Conservation (phyloP, 345 rosid species). For the Pistacia integerrima region DNA sequence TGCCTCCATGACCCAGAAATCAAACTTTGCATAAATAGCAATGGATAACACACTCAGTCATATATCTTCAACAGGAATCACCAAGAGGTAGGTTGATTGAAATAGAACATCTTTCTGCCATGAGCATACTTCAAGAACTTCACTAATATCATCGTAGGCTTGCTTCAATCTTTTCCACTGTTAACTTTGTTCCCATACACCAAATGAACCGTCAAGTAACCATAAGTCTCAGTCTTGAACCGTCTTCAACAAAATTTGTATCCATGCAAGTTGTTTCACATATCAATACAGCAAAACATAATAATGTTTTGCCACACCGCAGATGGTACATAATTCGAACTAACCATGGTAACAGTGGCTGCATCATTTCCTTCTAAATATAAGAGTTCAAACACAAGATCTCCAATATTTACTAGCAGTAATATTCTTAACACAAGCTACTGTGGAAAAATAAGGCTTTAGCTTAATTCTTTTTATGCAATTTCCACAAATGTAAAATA, state of each 20-base stretch:
- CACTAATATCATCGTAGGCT: background rate
- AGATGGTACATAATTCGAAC: slow-evolving; percentile 10
- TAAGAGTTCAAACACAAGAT: slow-evolving; percentile 8
- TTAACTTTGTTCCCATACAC: background rate
- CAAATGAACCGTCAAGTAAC: background rate
- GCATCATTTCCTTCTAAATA: background rate
- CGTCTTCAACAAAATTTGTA: background rate
- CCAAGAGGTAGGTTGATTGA: background rate
- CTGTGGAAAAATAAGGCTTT: background rate
- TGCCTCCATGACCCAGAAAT: background rate
- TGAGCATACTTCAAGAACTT: background rate
- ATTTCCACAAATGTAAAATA: background rate
- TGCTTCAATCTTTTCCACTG: background rate
- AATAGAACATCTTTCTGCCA: background rate
- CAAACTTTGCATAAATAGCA: background rate
- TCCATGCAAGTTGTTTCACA: background rate
- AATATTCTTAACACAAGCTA: slow-evolving; percentile 1
- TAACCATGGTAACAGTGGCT: background rate
- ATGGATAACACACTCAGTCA: background rate
- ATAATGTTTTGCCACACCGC: background rate
- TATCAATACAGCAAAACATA: background rate
- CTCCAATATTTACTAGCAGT: slow-evolving; percentile 2
- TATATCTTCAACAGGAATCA: background rate
- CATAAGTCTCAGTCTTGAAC: slow-evolving; percentile 1
- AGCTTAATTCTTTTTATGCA: slow-evolving; percentile 14